These are phyloP conservation scores for Lachnellula arida DNA, from an alignment of 2,329 filamentous ascomycete species.

Conservation along the genomic window DNA sequence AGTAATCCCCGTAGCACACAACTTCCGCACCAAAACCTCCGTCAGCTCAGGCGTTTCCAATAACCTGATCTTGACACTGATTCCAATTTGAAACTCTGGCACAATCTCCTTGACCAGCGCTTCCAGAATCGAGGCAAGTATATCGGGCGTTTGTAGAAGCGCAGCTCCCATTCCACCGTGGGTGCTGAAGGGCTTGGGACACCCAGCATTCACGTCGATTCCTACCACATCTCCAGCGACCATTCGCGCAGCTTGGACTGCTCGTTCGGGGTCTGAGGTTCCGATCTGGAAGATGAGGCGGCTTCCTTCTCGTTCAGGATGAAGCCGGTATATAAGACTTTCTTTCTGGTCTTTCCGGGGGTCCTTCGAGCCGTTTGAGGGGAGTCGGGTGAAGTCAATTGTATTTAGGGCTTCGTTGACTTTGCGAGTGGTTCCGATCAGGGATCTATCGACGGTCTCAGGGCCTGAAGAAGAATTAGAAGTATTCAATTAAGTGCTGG, in stretches of 20 bases:
- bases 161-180: slow-evolving; percentile 93
- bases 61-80: slow-evolving; percentile 94
- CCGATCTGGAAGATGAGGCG: slow-evolving; percentile 89
- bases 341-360: slow-evolving; percentile 49
- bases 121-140: slow-evolving; percentile 75
- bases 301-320: slow-evolving; percentile 69
- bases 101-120: slow-evolving; percentile 76
- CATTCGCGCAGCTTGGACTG: slow-evolving; percentile 77
- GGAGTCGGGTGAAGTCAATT: slow-evolving; percentile 76
- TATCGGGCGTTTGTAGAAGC: slow-evolving; percentile 78
- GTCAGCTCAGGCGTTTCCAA: slow-evolving; percentile 74
- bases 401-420: slow-evolving; percentile 72
- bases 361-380: slow-evolving; percentile 64
- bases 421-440: slow-evolving; percentile 80
- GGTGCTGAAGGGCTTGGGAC: slow-evolving; percentile 94
- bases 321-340: slow-evolving; percentile 78
- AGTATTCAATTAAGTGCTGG: background rate
- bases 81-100: slow-evolving; percentile 77
- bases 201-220: slow-evolving; percentile 97
- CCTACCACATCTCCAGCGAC: slow-evolving; percentile 85
- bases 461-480: slow-evolving; percentile 53
- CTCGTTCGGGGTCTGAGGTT: slow-evolving; percentile 74
- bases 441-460: slow-evolving; percentile 86
- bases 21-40: slow-evolving; percentile 66
- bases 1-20: slow-evolving; percentile 85